Percentiles rank a stretch among this genome's conserved stretches.
Conservation (phyloP, 345 rosid species). For the Ceriops decandra region DNA sequence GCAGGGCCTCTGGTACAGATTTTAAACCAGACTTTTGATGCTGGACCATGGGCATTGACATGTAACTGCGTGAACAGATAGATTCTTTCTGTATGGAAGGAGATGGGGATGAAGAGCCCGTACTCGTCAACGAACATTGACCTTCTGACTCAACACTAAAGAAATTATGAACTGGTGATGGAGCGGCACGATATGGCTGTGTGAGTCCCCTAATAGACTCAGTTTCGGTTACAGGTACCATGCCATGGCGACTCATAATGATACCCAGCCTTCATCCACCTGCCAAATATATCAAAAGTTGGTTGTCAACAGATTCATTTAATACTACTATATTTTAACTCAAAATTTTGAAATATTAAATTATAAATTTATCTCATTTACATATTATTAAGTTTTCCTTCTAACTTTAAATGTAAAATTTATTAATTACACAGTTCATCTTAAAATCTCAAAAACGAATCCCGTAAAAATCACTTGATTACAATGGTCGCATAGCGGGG, state of each 20-base stretch:
- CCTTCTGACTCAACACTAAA: constrained; percentile 29
- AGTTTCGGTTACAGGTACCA: constrained; percentile 9
- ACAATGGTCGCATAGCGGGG: no score
- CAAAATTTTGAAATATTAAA: no score
- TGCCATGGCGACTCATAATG: constrained; percentile 15
- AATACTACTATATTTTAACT: no score
- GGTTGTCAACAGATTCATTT: no score
- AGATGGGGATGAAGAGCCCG: constrained; percentile 32
- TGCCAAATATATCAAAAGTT: background rate
- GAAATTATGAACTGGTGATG: constrained; percentile 20
- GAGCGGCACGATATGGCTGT: constrained; percentile 4
- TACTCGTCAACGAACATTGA: constrained; percentile 24
- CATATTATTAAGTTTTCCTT: no score
- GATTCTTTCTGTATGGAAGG: constrained; percentile 40
- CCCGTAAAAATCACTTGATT: no score
- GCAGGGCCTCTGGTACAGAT: constrained; percentile 38
- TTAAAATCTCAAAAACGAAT: background rate
- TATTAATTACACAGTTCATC: no score
- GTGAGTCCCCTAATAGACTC: constrained; percentile 17
- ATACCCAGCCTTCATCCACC: constrained; percentile 2
- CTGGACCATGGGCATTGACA: constrained; percentile 15
- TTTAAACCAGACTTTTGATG: constrained; percentile 18
- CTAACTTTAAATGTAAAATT: no score
- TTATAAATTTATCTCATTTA: no score
- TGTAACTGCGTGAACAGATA: constrained; percentile 21